phyloP scores from a whole-genome alignment of 208 protist species.

The Trypanosoma platydactyli region DNA sequence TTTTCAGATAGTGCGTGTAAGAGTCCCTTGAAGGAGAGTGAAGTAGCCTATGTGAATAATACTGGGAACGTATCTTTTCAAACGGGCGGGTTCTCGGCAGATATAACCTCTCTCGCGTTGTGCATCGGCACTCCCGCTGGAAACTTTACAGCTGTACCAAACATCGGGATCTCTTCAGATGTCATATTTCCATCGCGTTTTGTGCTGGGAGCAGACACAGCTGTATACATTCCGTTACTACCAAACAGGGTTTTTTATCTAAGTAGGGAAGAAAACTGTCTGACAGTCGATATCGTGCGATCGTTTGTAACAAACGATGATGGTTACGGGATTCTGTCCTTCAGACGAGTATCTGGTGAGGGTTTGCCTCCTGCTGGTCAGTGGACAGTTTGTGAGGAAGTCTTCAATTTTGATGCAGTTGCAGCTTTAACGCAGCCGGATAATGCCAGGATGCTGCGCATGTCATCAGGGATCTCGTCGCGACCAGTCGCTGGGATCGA shows the following conservation, averaged over 20 bases:
- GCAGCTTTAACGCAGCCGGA: slow-evolving; percentile 13
- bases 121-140: slow-evolving; percentile 50
- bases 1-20: slow-evolving; percentile 43
- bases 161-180: slow-evolving; percentile 36
- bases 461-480: neutral
- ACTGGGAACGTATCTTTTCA: slow-evolving; percentile 27
- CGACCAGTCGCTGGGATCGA: slow-evolving; percentile 31
- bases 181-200: slow-evolving; percentile 51
- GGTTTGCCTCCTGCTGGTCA: slow-evolving; percentile 35
- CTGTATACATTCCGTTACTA: slow-evolving; percentile 52
- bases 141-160: slow-evolving; percentile 12
- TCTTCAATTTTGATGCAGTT: neutral
- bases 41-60: slow-evolving; percentile 20
- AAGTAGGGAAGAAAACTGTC: slow-evolving; percentile 32
- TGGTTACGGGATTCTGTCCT: slow-evolving; percentile 43
- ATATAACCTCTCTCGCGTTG: slow-evolving; percentile 28
- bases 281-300: slow-evolving; percentile 25
- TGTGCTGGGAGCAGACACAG: slow-evolving; percentile 34
- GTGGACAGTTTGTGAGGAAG: slow-evolving; percentile 59
- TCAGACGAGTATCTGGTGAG: slow-evolving; percentile 23
- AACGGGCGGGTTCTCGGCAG: slow-evolving; percentile 25
- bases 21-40: slow-evolving; percentile 24
- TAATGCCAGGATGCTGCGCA: too few species aligned
- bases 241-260: slow-evolving; percentile 44
- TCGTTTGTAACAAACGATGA: slow-evolving; percentile 51